A percentile compares a stretch with the other conserved stretches of the same genome.
Conservation (phyloP, 371 early-diverging fungal species). For the Rhizopus sp. region DNA sequence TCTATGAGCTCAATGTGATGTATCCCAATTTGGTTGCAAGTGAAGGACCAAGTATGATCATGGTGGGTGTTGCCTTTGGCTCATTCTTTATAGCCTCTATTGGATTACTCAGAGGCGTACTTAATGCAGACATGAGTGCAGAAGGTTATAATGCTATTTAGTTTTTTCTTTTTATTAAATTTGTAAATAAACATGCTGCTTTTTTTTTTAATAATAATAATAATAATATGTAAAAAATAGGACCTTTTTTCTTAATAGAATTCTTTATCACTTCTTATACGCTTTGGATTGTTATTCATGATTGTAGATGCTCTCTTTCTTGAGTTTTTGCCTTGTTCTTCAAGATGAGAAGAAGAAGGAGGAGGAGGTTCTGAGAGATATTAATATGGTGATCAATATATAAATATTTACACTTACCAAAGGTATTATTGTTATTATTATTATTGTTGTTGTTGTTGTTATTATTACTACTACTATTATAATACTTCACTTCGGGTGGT, state of each 20-base stretch:
- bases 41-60: constrained; percentile 33
- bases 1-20: constrained; percentile 27
- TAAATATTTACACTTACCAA: too few relatives aligned
- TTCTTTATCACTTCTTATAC: too few relatives aligned
- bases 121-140: constrained; percentile 23
- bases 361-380: too few relatives aligned
- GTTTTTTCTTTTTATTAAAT: neutral
- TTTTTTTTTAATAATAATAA: too few relatives aligned
- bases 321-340: neutral
- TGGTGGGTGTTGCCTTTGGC: constrained; percentile 44
- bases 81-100: constrained; percentile 28
- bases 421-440: too few relatives aligned
- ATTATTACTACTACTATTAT: too few relatives aligned
- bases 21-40: constrained; percentile 44
- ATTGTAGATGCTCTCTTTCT: neutral
- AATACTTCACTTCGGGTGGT: constrained; percentile 11
- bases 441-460: too few relatives aligned
- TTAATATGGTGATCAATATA: too few relatives aligned
- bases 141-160: constrained; percentile 42
- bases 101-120: constrained; percentile 35
- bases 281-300: too few relatives aligned
- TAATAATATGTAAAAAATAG: neutral
- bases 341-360: neutral
- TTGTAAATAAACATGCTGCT: neutral
- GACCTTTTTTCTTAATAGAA: neutral